These are phyloP conservation scores for Corchorus olitorius DNA, from an alignment of 345 rosid species.

Conservation along the genomic window DNA sequence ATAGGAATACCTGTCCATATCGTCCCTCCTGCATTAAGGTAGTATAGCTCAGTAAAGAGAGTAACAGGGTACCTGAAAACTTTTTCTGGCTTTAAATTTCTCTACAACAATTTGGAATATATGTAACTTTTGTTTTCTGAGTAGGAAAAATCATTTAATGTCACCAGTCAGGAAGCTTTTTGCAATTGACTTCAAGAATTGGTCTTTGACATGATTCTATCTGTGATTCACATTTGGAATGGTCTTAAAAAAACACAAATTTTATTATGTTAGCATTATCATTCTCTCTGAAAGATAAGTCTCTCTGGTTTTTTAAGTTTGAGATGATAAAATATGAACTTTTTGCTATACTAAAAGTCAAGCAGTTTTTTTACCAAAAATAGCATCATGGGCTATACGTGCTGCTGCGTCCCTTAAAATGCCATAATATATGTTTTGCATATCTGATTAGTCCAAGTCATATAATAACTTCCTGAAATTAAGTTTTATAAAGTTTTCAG, in stretches of 20 bases:
- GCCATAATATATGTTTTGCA: constrained; percentile 86
- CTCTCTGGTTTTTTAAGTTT: too few relatives aligned
- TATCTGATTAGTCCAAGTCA: constrained; percentile 37
- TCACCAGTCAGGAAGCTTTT: constrained; percentile 86
- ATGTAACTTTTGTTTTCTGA: constrained; percentile 15
- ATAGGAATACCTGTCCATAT: constrained; percentile 78
- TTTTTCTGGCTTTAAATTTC: constrained; percentile 8
- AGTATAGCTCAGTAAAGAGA: constrained; percentile 93
- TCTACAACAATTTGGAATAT: constrained; percentile 27
- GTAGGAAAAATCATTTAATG: constrained; percentile 16
- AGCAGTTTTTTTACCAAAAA: constrained; percentile 57
- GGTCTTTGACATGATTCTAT: constrained; percentile 96
- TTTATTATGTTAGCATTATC: too few relatives aligned
- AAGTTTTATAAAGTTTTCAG: not conserved
- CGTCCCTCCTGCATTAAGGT: constrained; percentile 90
- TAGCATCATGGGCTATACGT: constrained; percentile 78
- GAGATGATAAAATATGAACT: not conserved
- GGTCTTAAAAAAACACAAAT: too few relatives aligned
- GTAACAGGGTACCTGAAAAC: constrained; percentile 78
- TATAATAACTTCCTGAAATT: not conserved
- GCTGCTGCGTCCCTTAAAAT: constrained; percentile 78
- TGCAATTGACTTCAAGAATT: constrained; percentile 85
- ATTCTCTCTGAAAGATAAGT: too few relatives aligned
- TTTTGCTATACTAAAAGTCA: not conserved
- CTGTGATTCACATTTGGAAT: constrained; percentile 72